Evolutionary conservation across 2,329 filamentous ascomycete species (phyloP).

Genomic region (Diaporthe ilicicola): DNA sequence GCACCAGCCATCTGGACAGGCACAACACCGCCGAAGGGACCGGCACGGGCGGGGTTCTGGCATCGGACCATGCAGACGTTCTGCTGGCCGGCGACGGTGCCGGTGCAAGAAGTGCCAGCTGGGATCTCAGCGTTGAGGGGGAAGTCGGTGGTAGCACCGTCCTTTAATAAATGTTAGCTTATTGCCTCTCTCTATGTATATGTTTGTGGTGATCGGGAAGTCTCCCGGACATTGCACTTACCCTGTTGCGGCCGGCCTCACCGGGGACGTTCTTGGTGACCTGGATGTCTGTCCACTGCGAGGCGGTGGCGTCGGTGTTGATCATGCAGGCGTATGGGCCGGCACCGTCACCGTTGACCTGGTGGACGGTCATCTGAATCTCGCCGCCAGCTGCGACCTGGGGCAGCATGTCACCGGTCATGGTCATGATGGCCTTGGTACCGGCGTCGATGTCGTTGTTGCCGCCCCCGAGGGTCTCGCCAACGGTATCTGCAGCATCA

Average conservation of each 20-base stretch:
- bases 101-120: conserved; percentile 63
- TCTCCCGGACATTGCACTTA: conserved; percentile 33
- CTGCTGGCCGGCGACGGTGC: conserved; percentile 64
- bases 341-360: conserved; percentile 73
- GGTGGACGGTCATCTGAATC: conserved; percentile 70
- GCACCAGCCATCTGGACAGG: conserved; percentile 43
- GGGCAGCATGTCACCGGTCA: conserved; percentile 64
- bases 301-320: conserved; percentile 66
- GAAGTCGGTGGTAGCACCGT: conserved; percentile 51
- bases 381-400: conserved; percentile 66
- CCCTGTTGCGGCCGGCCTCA: conserved; percentile 56
- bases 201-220: background rate
- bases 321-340: conserved; percentile 73
- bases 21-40: conserved; percentile 64
- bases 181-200: background rate
- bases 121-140: conserved; percentile 68
- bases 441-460: conserved; percentile 65
- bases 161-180: conserved; percentile 37
- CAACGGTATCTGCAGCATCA: conserved; percentile 44
- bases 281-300: conserved; percentile 59
- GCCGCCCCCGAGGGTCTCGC: conserved; percentile 56
- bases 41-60: conserved; percentile 66
- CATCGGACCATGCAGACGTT: conserved; percentile 71
- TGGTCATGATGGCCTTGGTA: conserved; percentile 64
- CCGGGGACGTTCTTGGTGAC: conserved; percentile 64